A percentile compares a stretch with the other conserved stretches of the same genome.
These are phyloP conservation scores for Termitomyces sp. DNA, from an alignment of 1,284 basidiomycete genomes.

Conservation along the genomic window DNA sequence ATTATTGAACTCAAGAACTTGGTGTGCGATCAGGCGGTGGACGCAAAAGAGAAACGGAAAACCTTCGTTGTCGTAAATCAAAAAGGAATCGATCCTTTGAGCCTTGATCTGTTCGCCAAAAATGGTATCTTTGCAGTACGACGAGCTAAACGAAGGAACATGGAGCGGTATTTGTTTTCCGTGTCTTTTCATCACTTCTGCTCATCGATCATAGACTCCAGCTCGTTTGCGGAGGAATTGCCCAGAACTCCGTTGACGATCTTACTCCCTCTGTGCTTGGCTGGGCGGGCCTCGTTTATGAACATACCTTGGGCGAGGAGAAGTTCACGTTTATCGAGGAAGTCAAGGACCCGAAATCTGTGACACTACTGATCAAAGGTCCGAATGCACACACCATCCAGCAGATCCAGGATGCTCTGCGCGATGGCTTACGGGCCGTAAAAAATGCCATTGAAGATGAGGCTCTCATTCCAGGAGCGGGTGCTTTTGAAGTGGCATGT, in stretches of 20 bases:
- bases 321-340: conserved; percentile 99
- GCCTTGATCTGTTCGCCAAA: conserved; percentile 94
- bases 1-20: conserved; percentile 96
- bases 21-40: conserved; percentile 91
- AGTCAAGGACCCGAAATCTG: conserved; percentile 93
- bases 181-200: conserved; percentile 13
- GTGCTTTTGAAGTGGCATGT: conserved; percentile 97
- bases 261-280: conserved; percentile 88
- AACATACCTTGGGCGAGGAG: conserved; percentile 98
- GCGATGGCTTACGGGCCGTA: conserved; percentile 93
- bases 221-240: conserved; percentile 90
- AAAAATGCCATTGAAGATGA: conserved; percentile 97
- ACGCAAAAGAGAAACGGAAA: conserved; percentile 74
- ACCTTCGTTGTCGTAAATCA: conserved; percentile 98
- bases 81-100: conserved; percentile 98
- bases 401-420: conserved; percentile 95
- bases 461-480: conserved; percentile 87
- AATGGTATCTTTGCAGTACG: conserved; percentile 94
- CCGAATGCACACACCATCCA: conserved; percentile 96
- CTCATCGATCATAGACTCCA: conserved; percentile 60
- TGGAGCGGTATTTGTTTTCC: conserved; percentile 72
- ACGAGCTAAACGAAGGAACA: conserved; percentile 94
- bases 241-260: conserved; percentile 98
- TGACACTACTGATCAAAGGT: conserved; percentile 97
- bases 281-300: conserved; percentile 97